Percentiles rank a stretch among this genome's conserved stretches.
Evolutionary conservation across 169 alveolate species (phyloP).

Genomic region (Plasmodium vinckei): DNA sequence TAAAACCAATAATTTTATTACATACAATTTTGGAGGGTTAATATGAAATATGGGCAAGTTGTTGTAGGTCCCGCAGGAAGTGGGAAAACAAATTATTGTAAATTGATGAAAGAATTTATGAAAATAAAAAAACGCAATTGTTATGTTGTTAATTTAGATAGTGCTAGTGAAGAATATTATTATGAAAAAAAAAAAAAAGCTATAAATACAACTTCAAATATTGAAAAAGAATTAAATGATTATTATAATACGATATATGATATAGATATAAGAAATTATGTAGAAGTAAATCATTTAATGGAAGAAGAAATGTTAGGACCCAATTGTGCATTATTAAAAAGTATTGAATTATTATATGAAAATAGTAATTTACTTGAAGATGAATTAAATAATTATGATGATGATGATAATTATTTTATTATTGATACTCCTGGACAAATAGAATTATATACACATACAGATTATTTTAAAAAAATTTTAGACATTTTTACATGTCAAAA

Average conservation of each 20-base stretch:
- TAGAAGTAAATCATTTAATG: slow-evolving; percentile 94
- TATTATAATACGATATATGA: slow-evolving; percentile 84
- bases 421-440: slow-evolving; percentile 99
- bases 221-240: slow-evolving; percentile 82
- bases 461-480: slow-evolving; percentile 92
- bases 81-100: slow-evolving; percentile 98
- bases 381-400: slow-evolving; percentile 92
- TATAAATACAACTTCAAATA: slow-evolving; percentile 86
- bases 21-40: too few relatives aligned
- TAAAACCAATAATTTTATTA: too few relatives aligned
- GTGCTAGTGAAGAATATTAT: slow-evolving; percentile 95
- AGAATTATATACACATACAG: slow-evolving; percentile 96
- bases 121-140: slow-evolving; percentile 90
- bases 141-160: slow-evolving; percentile 96
- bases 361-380: slow-evolving; percentile 95
- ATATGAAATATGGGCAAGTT: slow-evolving; percentile 93
- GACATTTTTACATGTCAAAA: slow-evolving; percentile 90
- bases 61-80: slow-evolving; percentile 99
- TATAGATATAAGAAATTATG: slow-evolving; percentile 96
- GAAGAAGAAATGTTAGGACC: slow-evolving; percentile 96
- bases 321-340: slow-evolving; percentile 96
- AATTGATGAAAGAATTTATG: slow-evolving; percentile 93
- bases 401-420: slow-evolving; percentile 94
- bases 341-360: slow-evolving; percentile 95
- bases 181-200: slow-evolving; percentile 77